Evolutionary conservation across 176 grass and related monocot species (phyloP).

Genomic region (Phoenix roebelenii): DNA sequence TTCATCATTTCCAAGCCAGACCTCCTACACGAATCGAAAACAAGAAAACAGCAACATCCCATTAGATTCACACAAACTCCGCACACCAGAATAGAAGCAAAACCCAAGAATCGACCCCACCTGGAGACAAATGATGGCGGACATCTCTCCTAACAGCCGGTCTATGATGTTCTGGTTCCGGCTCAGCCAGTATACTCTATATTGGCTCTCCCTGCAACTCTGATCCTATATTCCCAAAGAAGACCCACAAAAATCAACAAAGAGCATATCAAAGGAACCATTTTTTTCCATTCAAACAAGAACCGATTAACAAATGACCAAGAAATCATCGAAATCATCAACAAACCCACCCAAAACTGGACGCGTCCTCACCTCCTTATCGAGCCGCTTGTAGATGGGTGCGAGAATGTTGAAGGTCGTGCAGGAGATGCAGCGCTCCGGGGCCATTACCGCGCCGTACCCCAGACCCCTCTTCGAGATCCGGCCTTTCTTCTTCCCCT

Average conservation of each 20-base stretch:
- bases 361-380: conserved; percentile 31
- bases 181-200: conserved; percentile 63
- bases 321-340: no score
- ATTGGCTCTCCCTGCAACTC: conserved; percentile 74
- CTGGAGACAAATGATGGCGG: conserved; percentile 92
- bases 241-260: background rate
- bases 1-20: conserved; percentile 85
- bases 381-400: conserved; percentile 45
- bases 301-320: no score
- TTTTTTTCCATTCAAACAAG: no score
- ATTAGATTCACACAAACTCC: background rate
- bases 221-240: conserved; percentile 24
- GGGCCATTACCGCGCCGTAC: background rate
- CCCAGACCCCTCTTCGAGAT: background rate
- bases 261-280: no score
- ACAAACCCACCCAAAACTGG: background rate
- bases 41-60: background rate
- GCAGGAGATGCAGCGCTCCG: conserved; percentile 24
- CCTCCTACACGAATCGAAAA: conserved; percentile 33
- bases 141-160: conserved; percentile 50
- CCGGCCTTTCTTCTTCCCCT: conserved; percentile 11
- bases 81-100: background rate
- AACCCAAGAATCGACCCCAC: conserved; percentile 11
- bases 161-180: conserved; percentile 79
- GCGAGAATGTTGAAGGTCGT: conserved; percentile 63